phyloP scores from a whole-genome alignment of 176 grass and related monocot genomes.

The Bothriochloa decipiens region DNA sequence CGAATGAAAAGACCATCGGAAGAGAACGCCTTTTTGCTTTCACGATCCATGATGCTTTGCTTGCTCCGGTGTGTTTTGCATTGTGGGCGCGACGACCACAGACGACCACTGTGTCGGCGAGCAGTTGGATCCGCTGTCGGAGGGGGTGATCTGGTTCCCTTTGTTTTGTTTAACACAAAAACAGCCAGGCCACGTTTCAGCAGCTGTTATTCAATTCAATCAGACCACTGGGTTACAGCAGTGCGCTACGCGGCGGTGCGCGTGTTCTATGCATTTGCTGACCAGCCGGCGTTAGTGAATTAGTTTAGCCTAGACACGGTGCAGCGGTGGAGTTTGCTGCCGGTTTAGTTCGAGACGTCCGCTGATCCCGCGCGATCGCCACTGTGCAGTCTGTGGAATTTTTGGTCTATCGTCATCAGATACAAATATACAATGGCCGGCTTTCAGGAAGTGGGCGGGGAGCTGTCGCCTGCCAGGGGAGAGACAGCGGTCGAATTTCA shows the following conservation, averaged over 20 bases:
- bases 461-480: background rate
- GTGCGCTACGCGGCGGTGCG: background rate
- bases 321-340: background rate
- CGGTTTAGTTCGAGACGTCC: background rate
- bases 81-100: background rate
- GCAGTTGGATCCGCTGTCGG: constrained; percentile 22
- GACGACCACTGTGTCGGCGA: constrained; percentile 13
- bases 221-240: background rate
- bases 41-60: constrained; percentile 19
- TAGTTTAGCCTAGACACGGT: no score
- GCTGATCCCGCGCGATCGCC: background rate
- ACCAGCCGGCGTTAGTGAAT: background rate
- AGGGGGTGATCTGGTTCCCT: background rate
- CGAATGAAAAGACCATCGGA: background rate
- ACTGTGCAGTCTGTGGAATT: background rate
- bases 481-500: background rate
- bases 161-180: constrained; percentile 3
- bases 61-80: constrained; percentile 16
- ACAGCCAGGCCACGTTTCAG: constrained; percentile 2
- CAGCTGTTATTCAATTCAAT: background rate
- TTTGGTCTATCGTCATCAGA: no score
- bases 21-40: background rate
- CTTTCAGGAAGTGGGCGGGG: background rate
- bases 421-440: background rate
- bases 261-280: background rate